Percentiles rank a stretch among this genome's conserved stretches.
Conservation (phyloP, 2,329 filamentous ascomycete species). For the Emmonsia crescens region DNA sequence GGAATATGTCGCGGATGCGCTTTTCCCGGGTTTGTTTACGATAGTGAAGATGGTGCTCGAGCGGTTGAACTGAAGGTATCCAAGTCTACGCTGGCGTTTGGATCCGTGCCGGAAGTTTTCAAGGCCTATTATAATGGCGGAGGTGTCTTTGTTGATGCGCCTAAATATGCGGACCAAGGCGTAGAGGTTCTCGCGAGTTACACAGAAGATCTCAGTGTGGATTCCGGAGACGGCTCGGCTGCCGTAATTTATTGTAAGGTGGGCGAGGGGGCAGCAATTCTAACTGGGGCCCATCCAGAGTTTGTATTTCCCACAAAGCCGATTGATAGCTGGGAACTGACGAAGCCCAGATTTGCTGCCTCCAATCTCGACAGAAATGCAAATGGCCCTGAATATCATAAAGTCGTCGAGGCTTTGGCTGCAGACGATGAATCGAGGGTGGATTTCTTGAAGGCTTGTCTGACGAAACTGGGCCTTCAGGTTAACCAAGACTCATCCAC, state of each 20-base stretch:
- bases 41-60: slow-evolving; percentile 72
- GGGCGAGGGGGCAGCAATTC: slow-evolving; percentile 64
- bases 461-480: slow-evolving; percentile 71
- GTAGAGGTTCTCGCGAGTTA: slow-evolving; percentile 79
- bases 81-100: slow-evolving; percentile 46
- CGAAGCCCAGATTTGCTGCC: slow-evolving; percentile 59
- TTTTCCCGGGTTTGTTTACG: slow-evolving; percentile 81
- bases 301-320: slow-evolving; percentile 35
- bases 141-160: slow-evolving; percentile 78
- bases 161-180: slow-evolving; percentile 48
- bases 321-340: slow-evolving; percentile 17
- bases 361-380: slow-evolving; percentile 62
- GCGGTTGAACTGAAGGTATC: slow-evolving; percentile 58
- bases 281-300: slow-evolving; percentile 91
- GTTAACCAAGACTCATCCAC: slow-evolving; percentile 58
- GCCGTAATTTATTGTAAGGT: slow-evolving; percentile 76
- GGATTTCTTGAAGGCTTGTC: slow-evolving; percentile 66
- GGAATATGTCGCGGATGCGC: slow-evolving; percentile 77
- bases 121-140: slow-evolving; percentile 88
- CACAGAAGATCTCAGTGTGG: slow-evolving; percentile 60
- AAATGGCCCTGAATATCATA: slow-evolving; percentile 56
- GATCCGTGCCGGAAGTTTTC: slow-evolving; percentile 50
- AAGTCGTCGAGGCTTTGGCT: slow-evolving; percentile 56
- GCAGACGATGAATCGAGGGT: slow-evolving; percentile 59
- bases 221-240: slow-evolving; percentile 60